Base-by-base conservation (phyloP, 2,329 filamentous ascomycete species). In the Anisogramma anomala region DNA sequence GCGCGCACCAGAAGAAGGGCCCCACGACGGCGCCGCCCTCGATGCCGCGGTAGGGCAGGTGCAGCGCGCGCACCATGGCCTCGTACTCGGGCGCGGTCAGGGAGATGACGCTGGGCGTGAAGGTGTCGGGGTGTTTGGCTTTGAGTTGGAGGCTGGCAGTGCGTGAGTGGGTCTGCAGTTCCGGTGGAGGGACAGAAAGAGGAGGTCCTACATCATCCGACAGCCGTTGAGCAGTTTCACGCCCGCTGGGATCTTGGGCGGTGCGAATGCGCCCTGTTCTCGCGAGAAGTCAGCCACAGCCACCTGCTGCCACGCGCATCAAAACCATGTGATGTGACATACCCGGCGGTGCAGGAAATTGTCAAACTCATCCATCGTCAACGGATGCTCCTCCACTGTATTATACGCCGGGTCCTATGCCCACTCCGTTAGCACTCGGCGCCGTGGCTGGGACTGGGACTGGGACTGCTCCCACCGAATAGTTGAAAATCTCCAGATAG, bases 1-100 rank as follows among this genome's bases (percentile, higher is more conserved):
- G 64, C 2, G 69, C 64, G 30, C 62, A 68, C 74, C 74, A 79
- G 57, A 79, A 79, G 52, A 78, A 78, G 1, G 75, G 76, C 0
- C 75, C 76, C 11, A 79, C 75, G 9, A 72, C 67, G 42, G 69
- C 68, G 15, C 66, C 70, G 14, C 71, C 69, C 56, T 80, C 76
- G 47, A 80, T 72, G 25, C 64, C 71, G 7, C 72, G 65, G 50
- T 66, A 69, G 1, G 76, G 74, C 32, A 79, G 61, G 45, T 60
- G 64, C 56, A 78, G 53, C 13, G 57, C 60, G 47, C 65, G 63
- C 15, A 78, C 67, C 75, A 80, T 79, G 35, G 59, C 59, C 48
- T 64, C 64, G 49, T 79, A 80, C 23, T 59, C 53, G 4, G 61
- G 52, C n/a, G 63, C 64, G 1, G 62, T 58, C 22, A 79, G 54